phyloP scores from a whole-genome alignment of 345 rosid species.

The Linum tenue region DNA sequence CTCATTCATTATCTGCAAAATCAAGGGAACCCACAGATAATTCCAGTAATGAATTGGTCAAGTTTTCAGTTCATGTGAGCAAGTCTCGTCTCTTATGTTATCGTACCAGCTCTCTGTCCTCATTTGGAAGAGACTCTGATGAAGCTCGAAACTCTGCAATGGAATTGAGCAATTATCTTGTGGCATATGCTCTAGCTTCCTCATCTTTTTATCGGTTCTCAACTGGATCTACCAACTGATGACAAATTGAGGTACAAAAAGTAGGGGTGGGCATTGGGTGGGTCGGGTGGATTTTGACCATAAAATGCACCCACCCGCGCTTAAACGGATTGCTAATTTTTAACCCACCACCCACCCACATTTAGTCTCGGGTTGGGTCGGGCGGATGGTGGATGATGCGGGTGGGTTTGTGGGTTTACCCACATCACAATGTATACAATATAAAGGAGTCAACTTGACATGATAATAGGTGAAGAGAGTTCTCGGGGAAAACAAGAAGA shows the following conservation, averaged over 20 bases:
- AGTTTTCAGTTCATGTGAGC: background rate
- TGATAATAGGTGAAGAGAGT: too few relatives aligned
- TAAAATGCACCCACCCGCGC: too few relatives aligned
- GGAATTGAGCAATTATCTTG: slow-evolving; percentile 41
- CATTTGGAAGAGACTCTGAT: slow-evolving; percentile 42
- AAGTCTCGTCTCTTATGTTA: background rate
- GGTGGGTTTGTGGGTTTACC: too few relatives aligned
- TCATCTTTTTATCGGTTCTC: slow-evolving; percentile 54
- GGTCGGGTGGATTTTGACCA: too few relatives aligned
- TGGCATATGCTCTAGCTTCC: slow-evolving; percentile 48
- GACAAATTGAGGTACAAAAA: background rate
- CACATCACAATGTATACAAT: too few relatives aligned
- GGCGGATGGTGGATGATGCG: too few relatives aligned
- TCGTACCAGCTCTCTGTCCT: slow-evolving; percentile 42
- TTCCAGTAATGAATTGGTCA: background rate
- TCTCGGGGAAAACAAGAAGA: too few relatives aligned
- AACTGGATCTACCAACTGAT: slow-evolving; percentile 57
- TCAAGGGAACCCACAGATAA: slow-evolving; percentile 1
- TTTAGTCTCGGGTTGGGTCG: too few relatives aligned
- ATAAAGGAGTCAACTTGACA: too few relatives aligned
- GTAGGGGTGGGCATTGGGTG: too few relatives aligned
- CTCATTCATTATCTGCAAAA: slow-evolving; percentile 46
- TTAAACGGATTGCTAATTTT: too few relatives aligned
- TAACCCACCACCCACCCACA: too few relatives aligned
- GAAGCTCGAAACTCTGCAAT: slow-evolving; percentile 35